Evolutionary conservation across 768 basidiomycete genomes (phyloP).

Genomic region (Pulveroboletus ravenelii): DNA sequence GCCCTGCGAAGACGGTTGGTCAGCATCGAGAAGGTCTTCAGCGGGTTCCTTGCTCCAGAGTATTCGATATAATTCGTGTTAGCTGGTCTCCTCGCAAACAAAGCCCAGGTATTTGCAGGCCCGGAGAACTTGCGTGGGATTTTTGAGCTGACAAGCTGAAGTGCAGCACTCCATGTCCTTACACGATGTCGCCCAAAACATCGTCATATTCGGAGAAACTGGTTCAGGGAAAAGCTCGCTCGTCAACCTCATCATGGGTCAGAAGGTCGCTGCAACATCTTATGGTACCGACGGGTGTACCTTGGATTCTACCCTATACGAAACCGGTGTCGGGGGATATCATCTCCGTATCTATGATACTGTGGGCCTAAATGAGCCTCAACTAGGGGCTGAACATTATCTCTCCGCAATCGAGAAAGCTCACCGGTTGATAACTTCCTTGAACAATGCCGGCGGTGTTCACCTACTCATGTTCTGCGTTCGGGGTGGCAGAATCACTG

Average conservation of each 20-base stretch:
- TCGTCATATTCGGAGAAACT: constrained; percentile 31
- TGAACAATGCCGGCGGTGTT: constrained; percentile 30
- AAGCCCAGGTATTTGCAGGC: constrained; percentile 4
- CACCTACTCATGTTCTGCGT: constrained; percentile 38
- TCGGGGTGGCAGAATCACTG: constrained; percentile 35
- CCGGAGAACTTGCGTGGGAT: not conserved
- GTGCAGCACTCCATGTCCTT: constrained; percentile 14
- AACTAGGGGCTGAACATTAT: constrained; percentile 19
- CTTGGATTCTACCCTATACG: constrained; percentile 25
- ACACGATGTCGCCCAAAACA: constrained; percentile 18
- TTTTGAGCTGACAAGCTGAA: constrained; percentile 3
- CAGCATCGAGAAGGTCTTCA: not conserved
- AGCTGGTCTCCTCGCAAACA: not conserved
- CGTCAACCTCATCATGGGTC: constrained; percentile 38
- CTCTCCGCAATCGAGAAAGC: constrained; percentile 28
- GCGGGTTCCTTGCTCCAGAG: not conserved
- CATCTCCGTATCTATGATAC: constrained; percentile 29
- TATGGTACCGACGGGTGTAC: constrained; percentile 35
- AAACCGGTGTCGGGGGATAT: constrained; percentile 11
- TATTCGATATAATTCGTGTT: not conserved
- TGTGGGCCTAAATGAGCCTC: constrained; percentile 28
- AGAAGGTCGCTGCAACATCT: constrained; percentile 29
- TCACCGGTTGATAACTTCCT: constrained; percentile 27
- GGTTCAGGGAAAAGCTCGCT: constrained; percentile 41
- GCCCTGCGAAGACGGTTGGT: not conserved